Percentiles rank a stretch among this genome's conserved stretches.
Conservation (phyloP, 805 yeast genomes). For the Blastobotrys attinorum region DNA sequence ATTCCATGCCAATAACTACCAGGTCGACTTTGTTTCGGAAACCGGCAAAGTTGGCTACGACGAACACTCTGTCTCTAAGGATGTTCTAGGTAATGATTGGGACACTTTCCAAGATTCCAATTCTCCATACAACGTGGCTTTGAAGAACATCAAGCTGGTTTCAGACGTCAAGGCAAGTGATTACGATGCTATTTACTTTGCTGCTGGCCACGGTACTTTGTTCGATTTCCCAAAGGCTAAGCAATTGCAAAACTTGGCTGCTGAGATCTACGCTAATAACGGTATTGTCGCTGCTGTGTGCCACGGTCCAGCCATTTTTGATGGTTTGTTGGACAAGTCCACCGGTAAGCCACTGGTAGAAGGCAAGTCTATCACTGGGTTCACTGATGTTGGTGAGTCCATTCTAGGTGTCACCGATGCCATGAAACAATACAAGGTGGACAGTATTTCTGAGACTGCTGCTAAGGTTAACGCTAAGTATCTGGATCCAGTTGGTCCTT, state of each 20-base stretch:
- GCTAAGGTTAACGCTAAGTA: constrained; percentile 37
- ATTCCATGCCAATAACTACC: constrained; percentile 41
- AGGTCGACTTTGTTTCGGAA: constrained; percentile 52
- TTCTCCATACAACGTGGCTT: constrained; percentile 34
- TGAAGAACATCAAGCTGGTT: constrained; percentile 39
- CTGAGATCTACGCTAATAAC: constrained; percentile 39
- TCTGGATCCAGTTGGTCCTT: constrained; percentile 42
- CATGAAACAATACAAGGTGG: constrained; percentile 25
- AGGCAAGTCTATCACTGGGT: constrained; percentile 54
- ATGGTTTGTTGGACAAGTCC: constrained; percentile 35
- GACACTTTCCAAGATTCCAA: constrained; percentile 32
- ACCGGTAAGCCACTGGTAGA: constrained; percentile 40
- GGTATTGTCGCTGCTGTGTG: constrained; percentile 61
- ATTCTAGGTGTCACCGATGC: constrained; percentile 24
- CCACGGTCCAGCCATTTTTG: constrained; percentile 58
- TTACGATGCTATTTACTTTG: constrained; percentile 48
- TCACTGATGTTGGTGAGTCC: constrained; percentile 48
- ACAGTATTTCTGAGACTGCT: constrained; percentile 34
- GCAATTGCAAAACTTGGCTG: constrained; percentile 39
- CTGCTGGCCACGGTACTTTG: constrained; percentile 60
- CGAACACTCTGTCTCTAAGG: constrained; percentile 41
- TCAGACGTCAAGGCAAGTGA: constrained; percentile 41
- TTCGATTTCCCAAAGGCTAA: constrained; percentile 51
- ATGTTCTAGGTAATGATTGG: constrained; percentile 41
- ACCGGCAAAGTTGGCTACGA: constrained; percentile 52